Evolutionary conservation across 1,284 basidiomycete genomes (phyloP).

Genomic region (Leccinum pachyderme): DNA sequence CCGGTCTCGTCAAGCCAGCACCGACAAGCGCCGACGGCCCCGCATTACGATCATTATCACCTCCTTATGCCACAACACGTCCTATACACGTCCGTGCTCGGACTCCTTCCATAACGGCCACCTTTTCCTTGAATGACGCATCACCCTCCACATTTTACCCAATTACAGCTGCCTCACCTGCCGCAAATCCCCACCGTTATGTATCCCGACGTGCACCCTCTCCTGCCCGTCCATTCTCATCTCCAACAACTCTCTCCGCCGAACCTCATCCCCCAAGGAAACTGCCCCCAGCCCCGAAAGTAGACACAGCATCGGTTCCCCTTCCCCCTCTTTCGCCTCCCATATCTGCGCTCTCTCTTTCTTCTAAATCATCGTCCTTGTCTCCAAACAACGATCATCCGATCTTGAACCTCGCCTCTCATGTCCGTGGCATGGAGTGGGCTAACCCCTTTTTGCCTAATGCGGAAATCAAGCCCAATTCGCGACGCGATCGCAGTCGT

Average conservation of each 20-base stretch:
- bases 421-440: slow-evolving; percentile 14
- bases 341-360: slow-evolving; percentile 65
- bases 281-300: slow-evolving; percentile 33
- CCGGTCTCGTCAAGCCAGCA: slow-evolving; percentile 43
- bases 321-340: slow-evolving; percentile 68
- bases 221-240: slow-evolving; percentile 35
- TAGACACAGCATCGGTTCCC: slow-evolving; percentile 55
- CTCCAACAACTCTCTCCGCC: slow-evolving; percentile 35
- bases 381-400: slow-evolving; percentile 38
- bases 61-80: slow-evolving; percentile 36
- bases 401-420: slow-evolving; percentile 15
- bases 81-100: slow-evolving; percentile 37
- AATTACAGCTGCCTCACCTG: slow-evolving; percentile 52
- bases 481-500: slow-evolving; percentile 21
- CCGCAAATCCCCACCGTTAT: slow-evolving; percentile 59
- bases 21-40: slow-evolving; percentile 12
- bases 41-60: slow-evolving; percentile 25
- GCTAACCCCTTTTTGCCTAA: slow-evolving; percentile 11
- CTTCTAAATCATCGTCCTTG: slow-evolving; percentile 60
- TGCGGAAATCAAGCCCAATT: slow-evolving; percentile 1
- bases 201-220: slow-evolving; percentile 37
- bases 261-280: slow-evolving; percentile 32
- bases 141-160: slow-evolving; percentile 44
- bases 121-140: slow-evolving; percentile 34
- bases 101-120: slow-evolving; percentile 46